phyloP scores from a whole-genome alignment of 352 stramenopile genomes.

The Pythium brassicae region DNA sequence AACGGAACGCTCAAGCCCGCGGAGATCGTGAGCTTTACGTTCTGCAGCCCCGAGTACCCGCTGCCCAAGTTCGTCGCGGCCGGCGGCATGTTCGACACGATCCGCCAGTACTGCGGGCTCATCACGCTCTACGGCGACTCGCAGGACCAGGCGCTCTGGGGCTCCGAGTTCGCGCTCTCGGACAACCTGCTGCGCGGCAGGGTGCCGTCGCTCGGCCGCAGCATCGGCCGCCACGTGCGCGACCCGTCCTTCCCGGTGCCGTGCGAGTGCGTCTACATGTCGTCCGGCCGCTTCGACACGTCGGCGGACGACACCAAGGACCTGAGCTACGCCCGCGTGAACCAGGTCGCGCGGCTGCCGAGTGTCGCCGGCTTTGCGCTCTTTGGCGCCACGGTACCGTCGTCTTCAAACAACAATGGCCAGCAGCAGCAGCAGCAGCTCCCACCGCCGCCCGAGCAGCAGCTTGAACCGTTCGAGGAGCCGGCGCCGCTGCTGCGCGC shows the following conservation, averaged over 20 bases:
- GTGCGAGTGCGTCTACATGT: constrained; percentile 12
- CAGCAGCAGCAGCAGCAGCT: background rate
- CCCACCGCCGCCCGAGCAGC: background rate
- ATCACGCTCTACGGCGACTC: constrained; percentile 63
- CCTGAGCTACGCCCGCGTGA: constrained; percentile 17
- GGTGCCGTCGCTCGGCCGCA: constrained; percentile 13
- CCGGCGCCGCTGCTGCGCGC: background rate
- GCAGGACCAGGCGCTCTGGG: constrained; percentile 14
- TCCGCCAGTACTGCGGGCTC: constrained; percentile 31
- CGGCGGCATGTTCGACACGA: constrained; percentile 29
- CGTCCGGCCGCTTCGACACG: constrained; percentile 8
- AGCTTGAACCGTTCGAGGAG: constrained; percentile 4
- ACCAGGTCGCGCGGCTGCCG: constrained; percentile 6
- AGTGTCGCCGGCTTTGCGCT: constrained; percentile 15
- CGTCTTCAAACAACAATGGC: background rate
- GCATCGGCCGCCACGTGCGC: constrained; percentile 15
- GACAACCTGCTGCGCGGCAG: constrained; percentile 6
- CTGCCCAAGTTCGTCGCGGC: constrained; percentile 34
- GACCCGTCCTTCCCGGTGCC: constrained; percentile 16
- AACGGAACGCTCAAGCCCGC: constrained; percentile 2
- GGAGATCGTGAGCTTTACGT: constrained; percentile 26
- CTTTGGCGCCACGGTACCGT: constrained; percentile 7
- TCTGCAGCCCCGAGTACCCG: constrained; percentile 64
- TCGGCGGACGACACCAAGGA: constrained; percentile 14
- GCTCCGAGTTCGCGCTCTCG: constrained; percentile 13